These are phyloP conservation scores for Candida michaelii DNA, from an alignment of 805 yeast genomes.

Conservation along the genomic window DNA sequence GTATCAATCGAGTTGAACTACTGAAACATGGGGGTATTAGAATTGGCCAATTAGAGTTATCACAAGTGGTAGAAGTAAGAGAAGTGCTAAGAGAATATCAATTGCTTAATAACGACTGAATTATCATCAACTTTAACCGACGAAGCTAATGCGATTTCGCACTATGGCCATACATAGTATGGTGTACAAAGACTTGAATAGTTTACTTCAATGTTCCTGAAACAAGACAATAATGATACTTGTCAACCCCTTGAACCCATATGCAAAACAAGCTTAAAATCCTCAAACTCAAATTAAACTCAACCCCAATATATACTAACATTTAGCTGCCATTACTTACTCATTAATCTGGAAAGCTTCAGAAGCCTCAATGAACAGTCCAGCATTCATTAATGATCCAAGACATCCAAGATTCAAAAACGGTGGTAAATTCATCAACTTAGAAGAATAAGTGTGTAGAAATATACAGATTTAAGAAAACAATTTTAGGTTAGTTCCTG, in stretches of 20 bases:
- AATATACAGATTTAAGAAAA: constrained; percentile 16
- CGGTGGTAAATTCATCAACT: constrained; percentile 44
- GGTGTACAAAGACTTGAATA: too few species aligned
- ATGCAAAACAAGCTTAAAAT: neutral
- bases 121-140: neutral
- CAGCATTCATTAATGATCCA: constrained; percentile 89
- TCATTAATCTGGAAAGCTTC: constrained; percentile 70
- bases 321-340: constrained; percentile 58
- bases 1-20: too few species aligned
- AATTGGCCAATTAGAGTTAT: too few species aligned
- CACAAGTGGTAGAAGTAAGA: too few species aligned
- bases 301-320: constrained; percentile 4
- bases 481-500: too few species aligned
- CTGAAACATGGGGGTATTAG: too few species aligned
- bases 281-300: neutral
- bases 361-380: constrained; percentile 64
- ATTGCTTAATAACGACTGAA: neutral
- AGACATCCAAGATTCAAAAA: constrained; percentile 85
- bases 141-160: constrained; percentile 6
- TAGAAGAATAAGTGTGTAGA: constrained; percentile 16
- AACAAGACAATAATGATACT: too few species aligned
- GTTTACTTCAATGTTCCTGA: too few species aligned
- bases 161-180: too few species aligned
- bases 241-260: too few species aligned
- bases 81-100: neutral